A percentile compares a stretch with the other conserved stretches of the same genome.
Evolutionary conservation across 306 rosid species (phyloP).

Genomic region (Cicer cuneatum): DNA sequence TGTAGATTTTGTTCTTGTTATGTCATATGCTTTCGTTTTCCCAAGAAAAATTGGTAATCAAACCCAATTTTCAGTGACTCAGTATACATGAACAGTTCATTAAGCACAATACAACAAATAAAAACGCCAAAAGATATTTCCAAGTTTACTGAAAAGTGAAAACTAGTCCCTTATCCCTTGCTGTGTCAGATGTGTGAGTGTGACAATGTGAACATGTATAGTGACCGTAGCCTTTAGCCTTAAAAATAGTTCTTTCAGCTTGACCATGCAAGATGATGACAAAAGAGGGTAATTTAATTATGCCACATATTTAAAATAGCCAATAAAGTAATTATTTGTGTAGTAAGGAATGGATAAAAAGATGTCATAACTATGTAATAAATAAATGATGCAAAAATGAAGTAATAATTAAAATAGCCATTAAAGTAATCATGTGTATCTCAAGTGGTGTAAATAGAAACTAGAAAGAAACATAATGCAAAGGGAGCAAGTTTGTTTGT

Average conservation of each 20-base stretch:
- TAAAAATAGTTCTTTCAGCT: constrained; percentile 29
- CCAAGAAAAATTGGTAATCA: constrained; percentile 45
- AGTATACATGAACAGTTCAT: not conserved
- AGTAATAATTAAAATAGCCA: too few relatives aligned
- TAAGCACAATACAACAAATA: not conserved
- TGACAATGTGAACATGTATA: constrained; percentile 46
- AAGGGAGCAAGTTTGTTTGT: constrained; percentile 1
- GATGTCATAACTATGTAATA: too few relatives aligned
- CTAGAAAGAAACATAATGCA: not conserved
- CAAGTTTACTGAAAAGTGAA: constrained; percentile 48
- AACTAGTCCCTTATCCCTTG: constrained; percentile 40
- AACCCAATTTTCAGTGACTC: not conserved
- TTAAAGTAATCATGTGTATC: too few relatives aligned
- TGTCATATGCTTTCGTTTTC: constrained; percentile 34
- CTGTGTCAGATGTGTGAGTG: constrained; percentile 25
- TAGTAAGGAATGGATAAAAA: too few relatives aligned
- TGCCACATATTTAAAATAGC: too few relatives aligned
- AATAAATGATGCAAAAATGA: too few relatives aligned
- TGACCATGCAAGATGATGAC: constrained; percentile 26
- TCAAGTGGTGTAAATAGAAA: not conserved
- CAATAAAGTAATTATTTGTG: too few relatives aligned
- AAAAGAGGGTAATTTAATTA: constrained; percentile 8
- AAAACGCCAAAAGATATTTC: constrained; percentile 35
- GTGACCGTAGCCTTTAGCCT: constrained; percentile 34
- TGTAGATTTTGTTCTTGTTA: constrained; percentile 40